Evolutionary conservation across 106 monocot genomes (phyloP), one percentile per base, ranked within the genome.

Genomic region (Xerophyta viscosa): DNA sequence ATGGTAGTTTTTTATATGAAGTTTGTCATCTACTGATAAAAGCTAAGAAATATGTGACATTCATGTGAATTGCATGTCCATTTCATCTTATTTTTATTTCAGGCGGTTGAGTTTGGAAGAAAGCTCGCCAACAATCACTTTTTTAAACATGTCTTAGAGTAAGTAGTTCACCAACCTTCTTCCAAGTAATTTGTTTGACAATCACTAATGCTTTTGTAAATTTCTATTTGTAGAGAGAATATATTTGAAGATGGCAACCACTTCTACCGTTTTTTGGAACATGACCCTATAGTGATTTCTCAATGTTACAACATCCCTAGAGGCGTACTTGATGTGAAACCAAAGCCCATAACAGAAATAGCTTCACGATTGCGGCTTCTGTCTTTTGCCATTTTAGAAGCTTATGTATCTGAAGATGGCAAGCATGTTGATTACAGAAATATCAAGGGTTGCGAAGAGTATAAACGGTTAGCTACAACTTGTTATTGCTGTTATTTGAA

Each of bases 171-270:
- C 39, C 31, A 43, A 25, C 48, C n/a, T 25, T 43, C 29, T 56
- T 63, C 37, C 11, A 57, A 52, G 12, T 6, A n/a, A n/a, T n/a
- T n/a, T n/a, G n/a, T n/a, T n/a, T n/a, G n/a, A n/a, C n/a, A 3
- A 7, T 39, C 1, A 39, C 36, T 31, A 55, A n/a, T 36, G 14
- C 21, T 55, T 62, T 3, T 12, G 14, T n/a, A 2, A 3, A 1
- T 39, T 54, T 1, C 17, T 30, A 41, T 37, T 26, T 76, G 45
- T 73, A 93, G 92, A 28, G 92, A 93, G 64, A 77, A 87, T 61
- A 33, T 64, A 42, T 93, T 93, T 75, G 92, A 93, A 77, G 92
- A 93, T 80, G 83, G 83, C n/a, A 84, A 80, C 61, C 80, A 87
- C 41, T 55, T 87, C 24, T 93, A 87, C 67, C 87, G 87, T 0